phyloP scores from a whole-genome alignment of 805 yeast species.

The Hermanozyma aechmeae region DNA sequence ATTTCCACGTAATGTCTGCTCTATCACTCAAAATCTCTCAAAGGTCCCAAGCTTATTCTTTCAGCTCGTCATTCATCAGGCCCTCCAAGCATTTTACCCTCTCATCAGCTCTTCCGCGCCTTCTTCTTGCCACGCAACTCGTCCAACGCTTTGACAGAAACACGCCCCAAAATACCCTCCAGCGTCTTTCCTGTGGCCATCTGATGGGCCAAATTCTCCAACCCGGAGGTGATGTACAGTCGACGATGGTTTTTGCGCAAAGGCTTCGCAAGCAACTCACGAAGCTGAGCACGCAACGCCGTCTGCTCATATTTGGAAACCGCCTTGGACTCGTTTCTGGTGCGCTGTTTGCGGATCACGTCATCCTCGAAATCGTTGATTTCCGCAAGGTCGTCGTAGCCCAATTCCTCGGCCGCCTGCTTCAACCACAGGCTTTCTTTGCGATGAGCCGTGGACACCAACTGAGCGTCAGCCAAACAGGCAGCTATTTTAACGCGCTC shows the following conservation, averaged over 20 bases:
- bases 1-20: too few species aligned
- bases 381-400: conserved; percentile 62
- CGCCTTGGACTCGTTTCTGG: conserved; percentile 30
- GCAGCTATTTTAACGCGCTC: conserved; percentile 63
- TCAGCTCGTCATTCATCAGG: too few species aligned
- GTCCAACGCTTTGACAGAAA: conserved; percentile 57
- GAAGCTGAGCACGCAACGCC: conserved; percentile 42
- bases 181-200: conserved; percentile 63
- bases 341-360: conserved; percentile 49
- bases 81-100: too few species aligned
- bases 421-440: conserved; percentile 77
- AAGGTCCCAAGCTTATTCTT: too few species aligned
- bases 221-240: conserved; percentile 73
- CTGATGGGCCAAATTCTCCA: conserved; percentile 68
- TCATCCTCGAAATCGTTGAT: conserved; percentile 58
- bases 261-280: conserved; percentile 40
- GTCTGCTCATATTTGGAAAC: conserved; percentile 42
- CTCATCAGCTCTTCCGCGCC: too few species aligned
- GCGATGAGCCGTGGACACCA: conserved; percentile 46
- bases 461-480: conserved; percentile 64
- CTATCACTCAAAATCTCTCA: too few species aligned
- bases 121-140: conserved; percentile 27
- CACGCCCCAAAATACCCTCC: conserved; percentile 59
- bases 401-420: conserved; percentile 90
- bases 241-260: conserved; percentile 56